Evolutionary conservation across 345 rosid genomes (phyloP).

Genomic region (Ceriops zippeliana): DNA sequence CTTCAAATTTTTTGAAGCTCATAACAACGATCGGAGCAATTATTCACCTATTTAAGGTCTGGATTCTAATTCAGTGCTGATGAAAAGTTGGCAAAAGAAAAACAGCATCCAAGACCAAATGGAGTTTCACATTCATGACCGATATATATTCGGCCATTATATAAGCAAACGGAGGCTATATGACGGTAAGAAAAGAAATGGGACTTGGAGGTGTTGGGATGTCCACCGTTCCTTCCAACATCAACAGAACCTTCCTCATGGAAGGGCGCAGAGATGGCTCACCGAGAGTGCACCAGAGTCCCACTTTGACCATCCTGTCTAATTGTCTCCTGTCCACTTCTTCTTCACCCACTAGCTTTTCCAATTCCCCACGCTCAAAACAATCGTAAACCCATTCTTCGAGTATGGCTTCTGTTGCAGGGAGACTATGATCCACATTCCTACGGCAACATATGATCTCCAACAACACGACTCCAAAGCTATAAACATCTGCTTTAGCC

Average conservation of each 20-base stretch:
- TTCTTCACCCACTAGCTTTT: constrained; percentile 14
- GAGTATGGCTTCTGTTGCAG: constrained; percentile 16
- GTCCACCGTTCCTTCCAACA: constrained; percentile 27
- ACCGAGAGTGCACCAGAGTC: constrained; percentile 22
- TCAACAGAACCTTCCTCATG: constrained; percentile 29
- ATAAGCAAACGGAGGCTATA: neutral
- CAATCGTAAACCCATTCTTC: constrained; percentile 23
- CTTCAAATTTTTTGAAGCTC: too few relatives aligned
- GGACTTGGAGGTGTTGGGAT: constrained; percentile 17
- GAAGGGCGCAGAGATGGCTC: constrained; percentile 23
- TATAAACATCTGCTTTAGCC: constrained; percentile 38
- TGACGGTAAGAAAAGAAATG: constrained; percentile 13
- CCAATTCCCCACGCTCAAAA: constrained; percentile 7
- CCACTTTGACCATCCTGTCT: constrained; percentile 16
- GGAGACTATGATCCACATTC: constrained; percentile 5
- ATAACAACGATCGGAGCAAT: too few relatives aligned
- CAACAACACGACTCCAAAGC: constrained; percentile 31
- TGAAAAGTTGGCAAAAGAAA: too few relatives aligned
- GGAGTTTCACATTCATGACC: too few relatives aligned
- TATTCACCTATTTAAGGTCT: too few relatives aligned
- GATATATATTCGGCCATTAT: neutral
- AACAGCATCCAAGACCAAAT: too few relatives aligned
- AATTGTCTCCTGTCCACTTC: constrained; percentile 15
- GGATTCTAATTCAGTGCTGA: too few relatives aligned
- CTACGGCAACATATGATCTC: constrained; percentile 23